These are phyloP conservation scores for Candida arabinofermentans DNA, from an alignment of 805 yeast species.

Conservation along the genomic window DNA sequence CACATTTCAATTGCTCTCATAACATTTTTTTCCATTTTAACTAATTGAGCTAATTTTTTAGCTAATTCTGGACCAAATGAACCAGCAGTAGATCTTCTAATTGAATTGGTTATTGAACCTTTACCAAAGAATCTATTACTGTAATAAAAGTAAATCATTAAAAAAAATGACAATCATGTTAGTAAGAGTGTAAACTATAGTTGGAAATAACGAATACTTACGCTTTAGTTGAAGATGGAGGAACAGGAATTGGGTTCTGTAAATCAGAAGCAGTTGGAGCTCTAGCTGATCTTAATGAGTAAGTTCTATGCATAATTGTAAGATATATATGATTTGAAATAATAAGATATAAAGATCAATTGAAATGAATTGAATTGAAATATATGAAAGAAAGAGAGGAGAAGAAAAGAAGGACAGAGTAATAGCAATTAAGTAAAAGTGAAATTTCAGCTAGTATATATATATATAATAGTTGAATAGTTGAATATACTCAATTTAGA, in stretches of 20 bases:
- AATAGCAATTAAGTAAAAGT: not conserved
- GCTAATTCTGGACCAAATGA: constrained; percentile 93
- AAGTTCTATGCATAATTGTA: constrained; percentile 90
- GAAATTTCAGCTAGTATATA: constrained; percentile 1
- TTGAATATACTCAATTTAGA: too few relatives aligned
- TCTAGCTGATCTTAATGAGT: constrained; percentile 89
- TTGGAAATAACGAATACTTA: constrained; percentile 7
- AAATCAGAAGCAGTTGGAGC: constrained; percentile 98
- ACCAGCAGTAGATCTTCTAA: constrained; percentile 85
- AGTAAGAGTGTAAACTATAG: not conserved
- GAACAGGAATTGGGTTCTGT: constrained; percentile 93
- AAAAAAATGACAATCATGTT: not conserved
- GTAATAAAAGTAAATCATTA: constrained; percentile 4
- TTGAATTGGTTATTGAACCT: constrained; percentile 60
- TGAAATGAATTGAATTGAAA: not conserved
- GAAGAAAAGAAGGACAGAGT: not conserved
- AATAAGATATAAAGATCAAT: not conserved
- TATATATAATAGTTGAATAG: not conserved
- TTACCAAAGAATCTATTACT: constrained; percentile 72
- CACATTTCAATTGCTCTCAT: constrained; percentile 92
- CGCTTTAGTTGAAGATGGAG: constrained; percentile 81
- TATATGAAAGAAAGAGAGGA: not conserved
- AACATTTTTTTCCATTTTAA: constrained; percentile 94
- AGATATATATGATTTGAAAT: not conserved
- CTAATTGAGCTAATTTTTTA: constrained; percentile 83